A percentile compares a stretch with the other conserved stretches of the same genome.
phyloP scores from a whole-genome alignment of 768 basidiomycete species.

The Mycena metata region DNA sequence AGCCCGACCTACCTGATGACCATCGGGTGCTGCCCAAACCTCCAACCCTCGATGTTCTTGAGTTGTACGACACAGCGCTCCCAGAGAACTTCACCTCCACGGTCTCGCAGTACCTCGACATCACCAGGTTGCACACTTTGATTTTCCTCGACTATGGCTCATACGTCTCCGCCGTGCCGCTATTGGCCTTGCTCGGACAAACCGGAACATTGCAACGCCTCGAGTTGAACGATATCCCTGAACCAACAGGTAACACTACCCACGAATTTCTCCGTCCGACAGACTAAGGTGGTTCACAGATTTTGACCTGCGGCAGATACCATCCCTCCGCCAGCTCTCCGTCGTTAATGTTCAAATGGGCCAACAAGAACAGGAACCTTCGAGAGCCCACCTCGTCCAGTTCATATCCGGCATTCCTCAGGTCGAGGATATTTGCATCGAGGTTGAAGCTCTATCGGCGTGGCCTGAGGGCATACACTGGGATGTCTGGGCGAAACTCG shows the following conservation, averaged over 20 bases:
- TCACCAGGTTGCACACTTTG: not conserved
- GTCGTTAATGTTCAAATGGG: not conserved
- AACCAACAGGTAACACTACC: not conserved
- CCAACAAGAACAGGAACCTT: not conserved
- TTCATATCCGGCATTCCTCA: not conserved
- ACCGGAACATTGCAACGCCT: not conserved
- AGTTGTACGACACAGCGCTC: not conserved
- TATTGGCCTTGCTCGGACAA: not conserved
- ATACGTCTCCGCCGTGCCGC: not conserved
- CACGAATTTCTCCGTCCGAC: too few species aligned
- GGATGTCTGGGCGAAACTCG: not conserved
- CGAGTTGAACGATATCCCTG: not conserved
- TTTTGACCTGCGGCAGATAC: not conserved
- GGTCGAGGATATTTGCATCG: not conserved
- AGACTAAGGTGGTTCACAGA: not conserved
- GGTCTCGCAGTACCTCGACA: not conserved
- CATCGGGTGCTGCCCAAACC: not conserved
- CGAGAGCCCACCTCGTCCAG: not conserved
- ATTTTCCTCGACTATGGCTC: not conserved
- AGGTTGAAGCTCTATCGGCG: not conserved
- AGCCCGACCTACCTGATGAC: not conserved
- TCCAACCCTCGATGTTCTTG: not conserved
- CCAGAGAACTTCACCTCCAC: not conserved
- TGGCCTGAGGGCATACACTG: not conserved
- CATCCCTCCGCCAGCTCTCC: not conserved